Evolutionary conservation across 345 rosid genomes (phyloP).

Genomic region (Eucalyptus shirleyi): DNA sequence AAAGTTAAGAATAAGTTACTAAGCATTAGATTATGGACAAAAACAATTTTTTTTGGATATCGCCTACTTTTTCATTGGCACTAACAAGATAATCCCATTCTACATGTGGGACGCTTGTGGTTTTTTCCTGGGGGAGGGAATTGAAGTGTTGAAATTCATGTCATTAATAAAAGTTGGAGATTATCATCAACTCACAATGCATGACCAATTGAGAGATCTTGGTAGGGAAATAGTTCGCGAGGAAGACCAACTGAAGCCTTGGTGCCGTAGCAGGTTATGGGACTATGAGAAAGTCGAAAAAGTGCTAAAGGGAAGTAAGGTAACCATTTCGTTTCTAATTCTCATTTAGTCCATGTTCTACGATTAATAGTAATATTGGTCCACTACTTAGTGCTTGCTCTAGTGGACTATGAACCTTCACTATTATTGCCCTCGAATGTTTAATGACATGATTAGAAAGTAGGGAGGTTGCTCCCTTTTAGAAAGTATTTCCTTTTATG

Average conservation of each 20-base stretch:
- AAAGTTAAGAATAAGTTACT: not conserved
- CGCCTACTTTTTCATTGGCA: not conserved
- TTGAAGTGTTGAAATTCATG: not conserved
- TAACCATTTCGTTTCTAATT: not conserved
- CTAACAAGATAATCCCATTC: not conserved
- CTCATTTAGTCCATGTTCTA: not conserved
- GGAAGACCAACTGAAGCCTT: not conserved
- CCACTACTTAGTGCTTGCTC: not conserved
- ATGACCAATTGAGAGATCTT: not conserved
- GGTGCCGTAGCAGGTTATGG: not conserved
- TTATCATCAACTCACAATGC: accelerated
- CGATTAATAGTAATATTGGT: not conserved
- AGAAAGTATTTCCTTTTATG: not conserved
- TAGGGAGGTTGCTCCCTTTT: not conserved
- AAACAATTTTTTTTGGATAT: not conserved
- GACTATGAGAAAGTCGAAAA: not conserved
- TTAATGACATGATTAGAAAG: not conserved
- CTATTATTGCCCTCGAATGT: not conserved
- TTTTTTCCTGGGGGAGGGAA: not conserved
- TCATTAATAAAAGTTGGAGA: not conserved
- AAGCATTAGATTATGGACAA: not conserved
- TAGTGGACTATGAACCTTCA: not conserved
- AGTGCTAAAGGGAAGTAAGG: not conserved
- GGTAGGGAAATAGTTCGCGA: not conserved
- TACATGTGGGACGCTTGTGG: not conserved